Evolutionary conservation across 768 basidiomycete species (phyloP).

Genomic region (Leccinum sublutescens): DNA sequence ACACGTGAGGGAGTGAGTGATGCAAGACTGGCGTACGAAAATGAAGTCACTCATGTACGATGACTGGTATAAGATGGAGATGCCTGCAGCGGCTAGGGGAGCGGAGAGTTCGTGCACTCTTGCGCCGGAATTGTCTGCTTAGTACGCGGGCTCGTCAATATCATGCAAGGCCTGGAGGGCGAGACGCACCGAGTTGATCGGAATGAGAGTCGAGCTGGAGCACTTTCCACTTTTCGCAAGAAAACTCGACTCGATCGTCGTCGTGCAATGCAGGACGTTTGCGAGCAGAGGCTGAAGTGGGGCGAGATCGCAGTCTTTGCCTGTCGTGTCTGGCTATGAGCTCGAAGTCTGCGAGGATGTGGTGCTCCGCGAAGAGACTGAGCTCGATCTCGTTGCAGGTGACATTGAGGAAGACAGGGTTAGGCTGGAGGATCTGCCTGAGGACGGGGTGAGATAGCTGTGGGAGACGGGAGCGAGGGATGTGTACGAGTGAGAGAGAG

Average conservation of each 20-base stretch:
- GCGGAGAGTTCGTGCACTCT: conserved; percentile 75
- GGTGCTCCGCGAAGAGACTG: conserved; percentile 65
- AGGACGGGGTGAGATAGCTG: conserved; percentile 60
- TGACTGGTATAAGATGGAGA: conserved; percentile 80
- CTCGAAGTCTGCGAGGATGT: conserved; percentile 57
- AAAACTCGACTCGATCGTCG: conserved; percentile 60
- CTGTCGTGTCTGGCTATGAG: conserved; percentile 58
- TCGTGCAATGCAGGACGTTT: conserved; percentile 27
- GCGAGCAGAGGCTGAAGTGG: conserved; percentile 35
- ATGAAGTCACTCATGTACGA: conserved; percentile 84
- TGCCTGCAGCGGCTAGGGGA: conserved; percentile 71
- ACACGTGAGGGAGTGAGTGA: background rate
- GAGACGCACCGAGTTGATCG: conserved; percentile 57
- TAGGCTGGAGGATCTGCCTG: conserved; percentile 65
- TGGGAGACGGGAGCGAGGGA: conserved; percentile 66
- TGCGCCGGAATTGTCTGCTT: conserved; percentile 63
- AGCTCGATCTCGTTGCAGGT: conserved; percentile 81
- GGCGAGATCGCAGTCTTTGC: conserved; percentile 41
- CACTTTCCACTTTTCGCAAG: conserved; percentile 73
- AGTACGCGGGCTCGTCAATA: conserved; percentile 7
- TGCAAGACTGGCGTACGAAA: conserved; percentile 49
- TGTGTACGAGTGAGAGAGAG: conserved; percentile 69
- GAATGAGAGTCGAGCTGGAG: conserved; percentile 81
- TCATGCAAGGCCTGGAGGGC: background rate
- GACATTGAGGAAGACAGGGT: conserved; percentile 67